Percentiles rank a stretch among this genome's conserved stretches.
Conservation (phyloP, 1,284 basidiomycete genomes). For the Ustilago nuda region DNA sequence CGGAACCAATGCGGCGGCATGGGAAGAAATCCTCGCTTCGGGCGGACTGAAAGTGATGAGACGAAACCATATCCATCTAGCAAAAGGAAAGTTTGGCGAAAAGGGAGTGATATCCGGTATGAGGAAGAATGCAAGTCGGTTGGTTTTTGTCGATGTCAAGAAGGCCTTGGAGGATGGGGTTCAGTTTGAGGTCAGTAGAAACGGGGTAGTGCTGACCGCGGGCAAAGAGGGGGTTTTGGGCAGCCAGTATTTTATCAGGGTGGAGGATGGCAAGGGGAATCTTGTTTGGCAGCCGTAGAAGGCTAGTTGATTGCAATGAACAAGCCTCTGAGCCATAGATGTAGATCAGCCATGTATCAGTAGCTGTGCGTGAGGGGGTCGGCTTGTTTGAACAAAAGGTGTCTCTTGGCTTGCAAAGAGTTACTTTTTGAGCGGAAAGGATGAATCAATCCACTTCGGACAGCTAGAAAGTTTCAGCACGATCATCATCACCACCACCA, state of each 20-base stretch:
- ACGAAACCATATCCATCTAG: conserved; percentile 88
- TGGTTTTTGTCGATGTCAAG: conserved; percentile 81
- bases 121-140: conserved; percentile 78
- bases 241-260: conserved; percentile 41
- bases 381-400: background rate
- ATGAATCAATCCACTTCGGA: conserved; percentile 8
- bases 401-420: no score
- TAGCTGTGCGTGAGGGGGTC: background rate
- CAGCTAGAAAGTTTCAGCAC: background rate
- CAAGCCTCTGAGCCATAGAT: no score
- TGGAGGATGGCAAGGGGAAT: conserved; percentile 47
- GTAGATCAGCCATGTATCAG: background rate
- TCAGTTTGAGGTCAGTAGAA: conserved; percentile 79
- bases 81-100: conserved; percentile 75
- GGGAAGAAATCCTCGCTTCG: conserved; percentile 60
- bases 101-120: conserved; percentile 81
- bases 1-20: conserved; percentile 71
- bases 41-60: conserved; percentile 85
- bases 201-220: conserved; percentile 84
- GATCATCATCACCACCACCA: background rate
- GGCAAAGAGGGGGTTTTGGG: conserved; percentile 71
- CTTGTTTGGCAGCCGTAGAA: conserved; percentile 42
- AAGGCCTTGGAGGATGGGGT: conserved; percentile 79
- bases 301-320: background rate
- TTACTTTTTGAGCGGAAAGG: background rate